Evolutionary conservation across 306 rosid genomes (phyloP), one percentile per base, ranked within the genome.

Genomic region (Cucurbita maxima): DNA sequence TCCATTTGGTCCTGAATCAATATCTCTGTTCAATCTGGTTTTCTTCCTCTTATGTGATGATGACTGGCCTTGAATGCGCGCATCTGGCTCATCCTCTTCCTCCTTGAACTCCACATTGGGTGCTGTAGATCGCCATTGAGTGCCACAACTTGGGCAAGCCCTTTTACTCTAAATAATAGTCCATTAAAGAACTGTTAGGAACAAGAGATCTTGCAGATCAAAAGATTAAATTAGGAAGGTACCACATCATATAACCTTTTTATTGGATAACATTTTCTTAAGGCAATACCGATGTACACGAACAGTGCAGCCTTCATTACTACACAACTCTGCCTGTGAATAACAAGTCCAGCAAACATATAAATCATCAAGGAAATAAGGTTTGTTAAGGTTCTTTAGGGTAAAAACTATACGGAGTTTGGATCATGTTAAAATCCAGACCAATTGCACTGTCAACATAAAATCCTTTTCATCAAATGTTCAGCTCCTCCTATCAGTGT

Each of bases 261-360:
- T 83, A 79, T 79, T 76, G 4, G 78, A 79, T 62, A 85, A 87
- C 74, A 88, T 79, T 66, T 93, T 88, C 86, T 83, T 82, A 62
- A 86, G 83, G 79, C 98, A 93, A 82, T 93, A 87, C 41, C 45
- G 81, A 81, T 90, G 98, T 75, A 93, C 86, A 76, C 96, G 82
- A 30, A 82, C 88, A 6, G 79, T 61, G 75, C 98, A 93, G 56
- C 75, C 75, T 68, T 88, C 88, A 79, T 87, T 93, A 75, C 66
- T 72, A 86, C 98, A 93, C 80, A 88, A 56, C 56, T 78, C 85
- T 30, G 96, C 94, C 97, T 90, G 88, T 81, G 62, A 75, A 75
- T 70, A 47, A 76, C 25, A 43, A 44, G 54, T 45, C 72, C 54
- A 66, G 6, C 37, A 44, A 45, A 41, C 37, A 66, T 66, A 19